A percentile compares a stretch with the other conserved stretches of the same genome.
Conservation (phyloP, 2,329 filamentous ascomycete species). For the Diaporthe citri region DNA sequence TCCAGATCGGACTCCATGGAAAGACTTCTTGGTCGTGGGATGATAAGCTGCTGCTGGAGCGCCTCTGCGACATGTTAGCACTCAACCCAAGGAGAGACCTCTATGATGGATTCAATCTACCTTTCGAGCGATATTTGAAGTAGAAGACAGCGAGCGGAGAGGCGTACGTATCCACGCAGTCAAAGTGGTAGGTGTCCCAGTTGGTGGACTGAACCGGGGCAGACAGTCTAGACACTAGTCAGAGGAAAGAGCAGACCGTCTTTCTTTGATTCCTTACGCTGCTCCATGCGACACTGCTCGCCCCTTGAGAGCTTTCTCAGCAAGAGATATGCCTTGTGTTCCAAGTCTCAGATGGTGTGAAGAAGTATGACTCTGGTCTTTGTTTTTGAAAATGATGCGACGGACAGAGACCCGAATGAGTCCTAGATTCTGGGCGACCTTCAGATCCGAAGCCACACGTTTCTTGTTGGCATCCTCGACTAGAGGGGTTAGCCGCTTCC, state of each 20-base stretch:
- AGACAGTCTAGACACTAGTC: not conserved
- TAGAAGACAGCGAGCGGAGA: constrained; percentile 46
- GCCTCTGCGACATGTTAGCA: constrained; percentile 44
- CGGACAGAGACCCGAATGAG: not conserved
- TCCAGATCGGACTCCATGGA: constrained; percentile 41
- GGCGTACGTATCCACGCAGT: constrained; percentile 34
- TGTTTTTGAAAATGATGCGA: not conserved
- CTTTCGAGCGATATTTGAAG: constrained; percentile 51
- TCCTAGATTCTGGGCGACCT: constrained; percentile 10
- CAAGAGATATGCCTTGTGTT: constrained; percentile 34
- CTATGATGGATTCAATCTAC: constrained; percentile 16
- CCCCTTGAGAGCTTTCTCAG: constrained; percentile 52
- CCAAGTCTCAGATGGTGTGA: not conserved
- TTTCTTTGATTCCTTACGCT: constrained; percentile 42
- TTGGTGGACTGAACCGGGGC: not conserved
- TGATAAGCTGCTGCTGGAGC: constrained; percentile 48
- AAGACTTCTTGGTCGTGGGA: constrained; percentile 44
- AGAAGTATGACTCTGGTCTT: no score
- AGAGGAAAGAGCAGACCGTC: not conserved
- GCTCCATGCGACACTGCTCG: constrained; percentile 51
- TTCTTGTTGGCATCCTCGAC: constrained; percentile 32
- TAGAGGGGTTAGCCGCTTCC: not conserved
- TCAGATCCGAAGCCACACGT: constrained; percentile 5
- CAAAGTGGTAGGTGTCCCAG: not conserved
- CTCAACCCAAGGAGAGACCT: not conserved